Evolutionary conservation across 148 eudicot species (phyloP), one percentile per base, ranked within the genome.

Genomic region (Vaccinium myrtillus): DNA sequence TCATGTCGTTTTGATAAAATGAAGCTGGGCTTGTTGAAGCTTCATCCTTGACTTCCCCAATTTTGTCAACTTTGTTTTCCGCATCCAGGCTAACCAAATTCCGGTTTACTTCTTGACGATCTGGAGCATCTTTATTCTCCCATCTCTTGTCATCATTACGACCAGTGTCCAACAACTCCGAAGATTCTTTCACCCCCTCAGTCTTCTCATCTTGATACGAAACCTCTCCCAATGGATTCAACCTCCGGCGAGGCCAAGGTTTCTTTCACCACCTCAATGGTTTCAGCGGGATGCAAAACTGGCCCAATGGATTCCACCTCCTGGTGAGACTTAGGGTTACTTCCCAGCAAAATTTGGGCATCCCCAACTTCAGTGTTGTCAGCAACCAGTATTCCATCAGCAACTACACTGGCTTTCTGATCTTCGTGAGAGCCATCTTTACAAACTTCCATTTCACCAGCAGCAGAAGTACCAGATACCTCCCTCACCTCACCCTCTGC

Each of bases 301-400:
- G 83, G 69, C 51, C 56, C 83, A 48, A 23, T 39, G 15, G 46
- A 53, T 63, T 79, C 84, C 77, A 54, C 77, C 27, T 63, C 54
- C 75, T 76, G 82, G 36, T 18, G 32, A 65, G 69, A 76, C 50
- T 65, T 15, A 76, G 51, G 18, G 54, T 65, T 63, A 51, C 14
- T 36, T 75, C 43, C 75, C 65, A 7, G 67, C 54, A 77, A 86
- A 85, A 67, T 79, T 69, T 84, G 59, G 30, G 49, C 80, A 82
- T 87, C 82, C 82, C 89, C 89, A 91, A 82, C 82, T 30, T 55
- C 82, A 78, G 86, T 49, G 65, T 77, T 87, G 77, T 85, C 86
- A 49, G 83, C 86, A 75, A 67, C 79, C 55, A 69, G 43, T 12
- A 74, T 56, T 71, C 55, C 70, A 71, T 87, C 89, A 15, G 55